phyloP scores from a whole-genome alignment of 23 red algal genomes.

The Gracilariopsis chorda region DNA sequence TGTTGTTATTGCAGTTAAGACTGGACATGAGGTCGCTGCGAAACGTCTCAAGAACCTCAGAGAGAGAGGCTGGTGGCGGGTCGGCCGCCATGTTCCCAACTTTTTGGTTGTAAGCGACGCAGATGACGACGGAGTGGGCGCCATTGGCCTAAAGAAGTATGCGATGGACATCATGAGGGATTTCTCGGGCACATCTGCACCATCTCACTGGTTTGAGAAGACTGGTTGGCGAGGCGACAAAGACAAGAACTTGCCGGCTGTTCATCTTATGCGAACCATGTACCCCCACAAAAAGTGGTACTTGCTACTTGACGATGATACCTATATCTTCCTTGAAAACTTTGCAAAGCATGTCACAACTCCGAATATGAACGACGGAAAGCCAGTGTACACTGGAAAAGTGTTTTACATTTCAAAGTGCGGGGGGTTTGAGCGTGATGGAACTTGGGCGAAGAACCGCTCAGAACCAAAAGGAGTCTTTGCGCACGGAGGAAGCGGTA shows the following conservation, averaged over 20 bases:
- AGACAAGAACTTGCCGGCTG: conserved; percentile 91
- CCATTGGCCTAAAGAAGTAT: conserved; percentile 50
- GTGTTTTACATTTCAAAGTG: conserved; percentile 51
- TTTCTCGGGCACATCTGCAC: neutral
- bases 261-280: conserved; percentile 56
- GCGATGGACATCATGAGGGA: conserved; percentile 26
- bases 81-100: conserved; percentile 67
- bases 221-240: conserved; percentile 70
- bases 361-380: neutral
- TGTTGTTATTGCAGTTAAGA: conserved; percentile 65
- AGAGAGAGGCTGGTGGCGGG: conserved; percentile 36
- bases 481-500: conserved; percentile 89
- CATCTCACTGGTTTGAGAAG: conserved; percentile 46
- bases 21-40: conserved; percentile 67
- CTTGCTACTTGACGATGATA: conserved; percentile 90
- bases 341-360: conserved; percentile 64
- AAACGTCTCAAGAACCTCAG: conserved; percentile 27
- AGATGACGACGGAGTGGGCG: conserved; percentile 9
- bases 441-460: neutral
- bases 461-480: conserved; percentile 64
- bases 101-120: conserved; percentile 48
- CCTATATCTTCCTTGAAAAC: conserved; percentile 88
- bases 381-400: conserved; percentile 74
- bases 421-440: conserved; percentile 33
- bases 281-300: conserved; percentile 78